These are phyloP conservation scores for Tarenaya hassleriana DNA, from an alignment of 345 rosid genomes.

Conservation along the genomic window DNA sequence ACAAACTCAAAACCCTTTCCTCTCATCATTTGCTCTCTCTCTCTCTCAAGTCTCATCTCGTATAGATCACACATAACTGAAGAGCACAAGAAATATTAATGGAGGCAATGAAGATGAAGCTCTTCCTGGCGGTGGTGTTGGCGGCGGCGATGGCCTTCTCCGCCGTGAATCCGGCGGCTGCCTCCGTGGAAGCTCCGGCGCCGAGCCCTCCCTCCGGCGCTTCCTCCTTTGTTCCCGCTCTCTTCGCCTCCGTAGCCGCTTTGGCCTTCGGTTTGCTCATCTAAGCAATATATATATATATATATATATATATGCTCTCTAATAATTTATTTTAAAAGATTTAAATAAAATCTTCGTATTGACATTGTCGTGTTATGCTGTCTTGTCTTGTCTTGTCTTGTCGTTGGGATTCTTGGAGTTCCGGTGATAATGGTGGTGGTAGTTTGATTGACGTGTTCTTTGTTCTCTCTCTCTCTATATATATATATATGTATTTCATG, in stretches of 20 bases:
- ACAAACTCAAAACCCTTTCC: slow-evolving; percentile 15
- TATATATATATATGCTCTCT: neutral
- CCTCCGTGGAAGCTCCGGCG: slow-evolving; percentile 30
- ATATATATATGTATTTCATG: neutral
- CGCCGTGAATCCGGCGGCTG: slow-evolving; percentile 22
- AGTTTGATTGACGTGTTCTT: slow-evolving; percentile 16
- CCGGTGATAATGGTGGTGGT: no score
- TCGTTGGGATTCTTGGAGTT: slow-evolving; percentile 16
- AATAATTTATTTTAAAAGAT: slow-evolving; percentile 2
- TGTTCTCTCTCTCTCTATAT: neutral
- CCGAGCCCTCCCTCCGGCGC: slow-evolving; percentile 34
- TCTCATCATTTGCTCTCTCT: slow-evolving; percentile 20
- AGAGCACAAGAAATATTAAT: slow-evolving; percentile 15
- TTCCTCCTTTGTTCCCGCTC: slow-evolving; percentile 23
- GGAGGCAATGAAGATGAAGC: slow-evolving; percentile 37
- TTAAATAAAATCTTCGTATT: slow-evolving; percentile 3
- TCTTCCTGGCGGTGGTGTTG: slow-evolving; percentile 26
- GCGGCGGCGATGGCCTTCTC: slow-evolving; percentile 26
- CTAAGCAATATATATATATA: slow-evolving; percentile 3
- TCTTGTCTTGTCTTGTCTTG: no score
- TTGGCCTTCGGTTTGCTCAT: slow-evolving; percentile 27
- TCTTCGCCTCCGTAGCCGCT: slow-evolving; percentile 19
- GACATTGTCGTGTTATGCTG: no score
- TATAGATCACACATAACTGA: neutral
- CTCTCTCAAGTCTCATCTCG: slow-evolving; percentile 12